A percentile compares a stretch with the other conserved stretches of the same genome.
phyloP scores from a whole-genome alignment of 2,329 filamentous ascomycete genomes.

The Esteya vermicola region DNA sequence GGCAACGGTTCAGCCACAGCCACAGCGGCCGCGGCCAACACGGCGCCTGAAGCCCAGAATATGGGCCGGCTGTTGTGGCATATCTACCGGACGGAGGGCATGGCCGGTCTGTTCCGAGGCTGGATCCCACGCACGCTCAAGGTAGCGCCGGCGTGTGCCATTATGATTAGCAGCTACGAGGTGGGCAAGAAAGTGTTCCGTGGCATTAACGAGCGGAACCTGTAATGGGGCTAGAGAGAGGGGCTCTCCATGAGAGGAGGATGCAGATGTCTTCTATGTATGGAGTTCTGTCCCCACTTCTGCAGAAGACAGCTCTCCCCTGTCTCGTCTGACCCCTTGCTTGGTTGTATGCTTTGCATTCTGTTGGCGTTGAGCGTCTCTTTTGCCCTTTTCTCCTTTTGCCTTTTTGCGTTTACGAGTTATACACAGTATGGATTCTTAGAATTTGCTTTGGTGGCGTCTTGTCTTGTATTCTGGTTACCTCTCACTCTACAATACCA shows the following conservation, averaged over 20 bases:
- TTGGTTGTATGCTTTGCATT: too few species aligned
- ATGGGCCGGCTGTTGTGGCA: constrained; percentile 81
- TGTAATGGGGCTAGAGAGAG: constrained; percentile 9
- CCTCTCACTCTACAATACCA: too few species aligned
- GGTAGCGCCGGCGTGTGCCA: constrained; percentile 89
- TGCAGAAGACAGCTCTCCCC: too few species aligned
- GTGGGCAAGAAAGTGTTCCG: constrained; percentile 81
- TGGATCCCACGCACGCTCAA: constrained; percentile 89
- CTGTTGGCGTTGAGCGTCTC: too few species aligned
- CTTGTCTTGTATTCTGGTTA: too few species aligned
- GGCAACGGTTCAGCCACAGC: constrained; percentile 6
- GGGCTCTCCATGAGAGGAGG: background rate
- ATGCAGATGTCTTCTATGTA: too few species aligned
- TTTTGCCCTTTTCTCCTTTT: too few species aligned
- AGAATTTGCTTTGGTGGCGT: too few species aligned
- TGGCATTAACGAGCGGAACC: constrained; percentile 48
- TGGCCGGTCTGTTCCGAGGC: constrained; percentile 70
- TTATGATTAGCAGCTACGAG: constrained; percentile 98
- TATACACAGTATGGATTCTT: too few species aligned
- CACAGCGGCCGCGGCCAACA: constrained; percentile 18
- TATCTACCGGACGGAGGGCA: constrained; percentile 77
- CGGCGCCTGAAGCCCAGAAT: constrained; percentile 55
- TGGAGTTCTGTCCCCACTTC: background rate
- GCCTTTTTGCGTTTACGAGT: too few species aligned
- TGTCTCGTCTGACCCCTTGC: too few species aligned